phyloP scores from a whole-genome alignment of 2,329 filamentous ascomycete genomes.

The Sclerotiophoma versabilis region DNA sequence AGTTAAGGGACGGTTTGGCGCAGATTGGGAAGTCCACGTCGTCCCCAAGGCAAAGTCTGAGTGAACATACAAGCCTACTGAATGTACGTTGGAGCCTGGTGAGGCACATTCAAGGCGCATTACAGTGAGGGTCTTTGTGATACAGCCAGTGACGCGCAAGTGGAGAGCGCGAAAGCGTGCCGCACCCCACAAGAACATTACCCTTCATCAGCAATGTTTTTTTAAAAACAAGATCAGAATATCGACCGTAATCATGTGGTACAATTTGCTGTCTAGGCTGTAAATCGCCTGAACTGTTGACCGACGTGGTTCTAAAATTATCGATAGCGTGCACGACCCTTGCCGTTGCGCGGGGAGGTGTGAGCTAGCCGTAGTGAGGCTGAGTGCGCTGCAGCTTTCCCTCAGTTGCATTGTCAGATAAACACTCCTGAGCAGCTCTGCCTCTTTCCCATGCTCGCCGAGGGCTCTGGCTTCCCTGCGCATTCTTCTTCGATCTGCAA shows the following conservation, averaged over 20 bases:
- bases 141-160: conserved; percentile 13
- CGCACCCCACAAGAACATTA: background rate
- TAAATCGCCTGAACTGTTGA: conserved; percentile 19
- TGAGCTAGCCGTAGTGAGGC: conserved; percentile 18
- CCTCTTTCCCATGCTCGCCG: background rate
- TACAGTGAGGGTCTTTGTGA: background rate
- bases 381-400: conserved; percentile 13
- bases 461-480: background rate
- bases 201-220: background rate
- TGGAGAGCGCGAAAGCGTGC: background rate
- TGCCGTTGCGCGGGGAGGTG: conserved; percentile 18
- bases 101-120: conserved; percentile 9
- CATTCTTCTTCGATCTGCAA: too few relatives aligned
- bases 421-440: conserved; percentile 7
- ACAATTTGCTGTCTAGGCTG: conserved; percentile 1
- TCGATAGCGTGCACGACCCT: conserved; percentile 14
- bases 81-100: conserved; percentile 1
- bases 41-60: conserved; percentile 34
- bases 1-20: conserved; percentile 35
- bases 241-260: background rate
- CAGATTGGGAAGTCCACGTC: conserved; percentile 55
- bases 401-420: conserved; percentile 16
- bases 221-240: background rate
- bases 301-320: conserved; percentile 22
- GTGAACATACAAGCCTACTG: background rate